Evolutionary conservation across 2,329 filamentous ascomycete species (phyloP), one percentile per base, ranked within the genome.

Genomic region (Fusarium sp.): DNA sequence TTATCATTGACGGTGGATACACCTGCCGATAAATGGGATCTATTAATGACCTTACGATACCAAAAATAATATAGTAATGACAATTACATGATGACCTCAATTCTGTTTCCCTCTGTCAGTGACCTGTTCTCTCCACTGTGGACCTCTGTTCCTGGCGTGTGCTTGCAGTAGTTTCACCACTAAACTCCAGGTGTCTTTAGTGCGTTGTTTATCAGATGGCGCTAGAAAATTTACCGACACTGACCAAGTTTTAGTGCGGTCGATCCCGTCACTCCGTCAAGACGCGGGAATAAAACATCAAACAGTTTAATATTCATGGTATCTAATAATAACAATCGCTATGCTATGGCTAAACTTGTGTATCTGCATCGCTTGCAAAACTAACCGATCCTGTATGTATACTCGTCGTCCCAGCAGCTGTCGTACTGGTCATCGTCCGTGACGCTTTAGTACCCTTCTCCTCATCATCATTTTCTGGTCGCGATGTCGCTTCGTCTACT

Each of bases 1-100:
- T 94, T 44, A 80, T 92, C 61, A 88, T 93, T 62, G 91, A 94
- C 77, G 91, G 91, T 69, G 90, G 90, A 42, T 92, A 92, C 80
- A 83, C 81, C 70, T 75, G 78, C 72, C 82, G 83, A 64, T 86
- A 79, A 69, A 74, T 42, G 67, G 48, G n/a, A 26, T 53, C 28
- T 62, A 16, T 31, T 63, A 52, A 66, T 23, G 55, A 59, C 52
- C 45, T 44, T 67, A 63, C 46, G 64, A 68, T 67, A 68, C 62
- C 57, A 70, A 55, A 51, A 48, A 31, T n/a, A 45, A 43, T 53
- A 42, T 50, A 61, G 48, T 66, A 54, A 69, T 69, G 52, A 62
- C 60, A 69, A 65, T 53, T 46, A 65, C 45, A 51, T 61, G 53
- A 65, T 44, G 60, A 63, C 28, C 41, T 19, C 23, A 26, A 19